A percentile compares a stretch with the other conserved stretches of the same genome.
Conservation (phyloP, 805 yeast genomes). For the Wickerhamiella lipophila region DNA sequence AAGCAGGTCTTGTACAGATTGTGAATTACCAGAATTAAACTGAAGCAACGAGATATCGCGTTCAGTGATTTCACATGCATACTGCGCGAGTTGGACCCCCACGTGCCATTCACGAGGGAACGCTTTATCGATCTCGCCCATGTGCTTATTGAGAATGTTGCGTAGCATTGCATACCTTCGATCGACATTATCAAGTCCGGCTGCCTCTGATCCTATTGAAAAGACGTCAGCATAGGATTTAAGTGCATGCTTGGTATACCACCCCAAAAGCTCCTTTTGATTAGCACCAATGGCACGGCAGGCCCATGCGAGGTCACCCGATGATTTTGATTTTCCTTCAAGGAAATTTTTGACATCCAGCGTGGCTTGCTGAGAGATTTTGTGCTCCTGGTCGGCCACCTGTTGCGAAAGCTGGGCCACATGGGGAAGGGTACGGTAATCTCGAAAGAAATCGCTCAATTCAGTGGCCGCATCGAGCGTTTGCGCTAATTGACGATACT, state of each 20-base stretch:
- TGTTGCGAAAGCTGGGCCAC: constrained; percentile 52
- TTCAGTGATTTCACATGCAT: constrained; percentile 57
- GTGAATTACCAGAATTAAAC: constrained; percentile 25
- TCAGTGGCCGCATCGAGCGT: constrained; percentile 61
- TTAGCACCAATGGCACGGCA: constrained; percentile 23
- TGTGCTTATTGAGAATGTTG: constrained; percentile 47
- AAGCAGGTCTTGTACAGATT: constrained; percentile 46
- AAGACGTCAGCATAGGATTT: constrained; percentile 68
- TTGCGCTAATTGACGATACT: constrained; percentile 43
- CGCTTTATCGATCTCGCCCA: constrained; percentile 34
- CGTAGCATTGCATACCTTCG: constrained; percentile 74
- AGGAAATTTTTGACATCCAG: constrained; percentile 43
- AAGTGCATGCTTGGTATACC: constrained; percentile 61
- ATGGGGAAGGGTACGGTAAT: constrained; percentile 73
- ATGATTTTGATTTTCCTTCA: constrained; percentile 20
- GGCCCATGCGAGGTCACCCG: constrained; percentile 22
- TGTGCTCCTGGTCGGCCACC: constrained; percentile 46
- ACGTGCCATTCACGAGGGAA: constrained; percentile 71
- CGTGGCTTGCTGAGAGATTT: constrained; percentile 55
- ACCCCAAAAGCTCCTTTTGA: constrained; percentile 47
- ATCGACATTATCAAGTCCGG: constrained; percentile 74
- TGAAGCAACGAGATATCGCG: constrained; percentile 47
- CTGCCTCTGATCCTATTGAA: constrained; percentile 78
- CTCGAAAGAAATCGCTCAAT: constrained; percentile 56
- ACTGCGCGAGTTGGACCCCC: constrained; percentile 43